Conservation (phyloP, 208 protist genomes). For the Trypanosomatidae sp. region DNA sequence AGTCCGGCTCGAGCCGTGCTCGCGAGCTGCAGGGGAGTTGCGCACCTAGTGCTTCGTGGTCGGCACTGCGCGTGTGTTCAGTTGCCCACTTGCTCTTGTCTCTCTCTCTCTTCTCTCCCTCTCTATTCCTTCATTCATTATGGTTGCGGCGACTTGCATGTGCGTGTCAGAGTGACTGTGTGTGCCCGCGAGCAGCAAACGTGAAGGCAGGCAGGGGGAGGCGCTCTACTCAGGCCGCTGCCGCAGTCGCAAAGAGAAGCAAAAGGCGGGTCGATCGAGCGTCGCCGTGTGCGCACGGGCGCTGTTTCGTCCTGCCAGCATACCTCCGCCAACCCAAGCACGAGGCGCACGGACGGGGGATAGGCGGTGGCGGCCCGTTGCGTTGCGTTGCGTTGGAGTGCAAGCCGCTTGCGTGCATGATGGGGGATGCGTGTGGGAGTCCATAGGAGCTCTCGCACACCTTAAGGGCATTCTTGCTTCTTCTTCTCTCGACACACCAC, state of each 20-base stretch:
- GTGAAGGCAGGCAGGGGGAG: not conserved
- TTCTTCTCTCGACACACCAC: not conserved
- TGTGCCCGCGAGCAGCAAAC: not conserved
- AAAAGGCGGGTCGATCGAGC: not conserved
- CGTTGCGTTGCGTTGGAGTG: not conserved
- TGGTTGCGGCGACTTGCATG: not conserved
- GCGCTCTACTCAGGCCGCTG: not conserved
- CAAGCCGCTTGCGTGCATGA: not conserved
- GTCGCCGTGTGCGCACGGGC: not conserved
- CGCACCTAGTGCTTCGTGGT: not conserved
- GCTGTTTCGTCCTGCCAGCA: not conserved
- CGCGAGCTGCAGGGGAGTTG: not conserved
- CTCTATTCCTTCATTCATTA: not conserved
- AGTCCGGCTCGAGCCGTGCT: not conserved
- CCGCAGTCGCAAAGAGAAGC: not conserved
- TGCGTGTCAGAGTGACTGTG: not conserved
- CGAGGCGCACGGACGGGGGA: not conserved
- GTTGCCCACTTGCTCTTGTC: not conserved
- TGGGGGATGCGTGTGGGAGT: not conserved
- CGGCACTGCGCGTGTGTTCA: not conserved
- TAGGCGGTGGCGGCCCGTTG: not conserved
- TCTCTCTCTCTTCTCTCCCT: not conserved
- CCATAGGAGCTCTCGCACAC: not conserved
- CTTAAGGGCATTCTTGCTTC: not conserved
- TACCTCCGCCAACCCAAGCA: not conserved